Base-by-base conservation (phyloP, 2,329 filamentous ascomycete genomes). In the Remersonia thermophila region DNA sequence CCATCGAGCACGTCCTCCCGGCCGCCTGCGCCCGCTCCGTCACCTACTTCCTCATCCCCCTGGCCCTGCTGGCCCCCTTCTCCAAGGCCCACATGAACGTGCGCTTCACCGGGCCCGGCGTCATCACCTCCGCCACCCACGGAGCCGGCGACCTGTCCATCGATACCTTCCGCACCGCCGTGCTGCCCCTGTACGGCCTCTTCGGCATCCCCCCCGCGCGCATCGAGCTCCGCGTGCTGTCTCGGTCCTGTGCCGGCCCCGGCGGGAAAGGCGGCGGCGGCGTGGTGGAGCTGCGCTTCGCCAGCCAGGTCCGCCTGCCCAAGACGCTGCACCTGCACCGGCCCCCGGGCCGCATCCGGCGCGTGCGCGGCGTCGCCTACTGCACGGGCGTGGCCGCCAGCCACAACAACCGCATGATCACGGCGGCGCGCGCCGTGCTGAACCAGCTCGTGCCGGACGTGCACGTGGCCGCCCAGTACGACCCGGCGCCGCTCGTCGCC, bases 401-500 rank as follows among this genome's bases (percentile, higher is more conserved):
- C 33, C 95, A 95, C 57, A 98, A 96, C 55, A 83, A 81, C 43
- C 73, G 91, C 45, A 93, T 95, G 83, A 98, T 96, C 52, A 83
- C 94, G 52, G 75, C 81, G 2, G 86, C 87, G 9, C 71, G 89
- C 48, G 85, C 85, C 32, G 71, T 98, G 9, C 67, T 98, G 32
- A 98, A 98, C 56, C 69, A 77, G 4, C 70, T 98, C 38, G 80
- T 83, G 3, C 75, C 80, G 6, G 91, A 98, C 54, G 89, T 93
- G 30, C 91, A 95, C 56, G 78, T 98, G 46, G 93, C 84, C 3
- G 77, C 78, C 4, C 76, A 80, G 44, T 85, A 87, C 46, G 83
- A 83, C 46, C 70, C 74, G 44, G 74, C 75, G 33, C 74, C 74
- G 9, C 51, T 77, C 33, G 61, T 72, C 9, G 57, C 62, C 7